A percentile compares a stretch with the other conserved stretches of the same genome.
Conservation (phyloP, 495 filamentous ascomycete species). For the Chaetomium tenue region DNA sequence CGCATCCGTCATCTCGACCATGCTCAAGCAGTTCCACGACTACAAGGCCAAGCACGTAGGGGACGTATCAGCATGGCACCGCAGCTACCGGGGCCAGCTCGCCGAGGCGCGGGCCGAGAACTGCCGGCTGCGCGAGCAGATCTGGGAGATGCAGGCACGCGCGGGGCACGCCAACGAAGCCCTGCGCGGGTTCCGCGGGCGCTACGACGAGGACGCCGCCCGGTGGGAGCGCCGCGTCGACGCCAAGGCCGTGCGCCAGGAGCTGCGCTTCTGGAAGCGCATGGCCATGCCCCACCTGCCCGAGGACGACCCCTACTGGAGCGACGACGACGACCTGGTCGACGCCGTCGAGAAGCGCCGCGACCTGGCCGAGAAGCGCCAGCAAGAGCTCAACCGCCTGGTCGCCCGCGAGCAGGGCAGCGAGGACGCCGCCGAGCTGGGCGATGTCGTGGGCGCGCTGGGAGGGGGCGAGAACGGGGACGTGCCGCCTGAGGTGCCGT, state of each 20-base stretch:
- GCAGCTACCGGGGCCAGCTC: constrained; percentile 55
- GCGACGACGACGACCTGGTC: constrained; percentile 56
- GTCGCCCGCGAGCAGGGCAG: constrained; percentile 43
- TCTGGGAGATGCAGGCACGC: constrained; percentile 56
- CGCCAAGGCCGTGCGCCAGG: constrained; percentile 45
- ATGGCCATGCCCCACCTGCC: constrained; percentile 52
- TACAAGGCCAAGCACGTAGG: constrained; percentile 53
- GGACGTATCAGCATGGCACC: constrained; percentile 55
- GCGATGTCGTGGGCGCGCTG: constrained; percentile 5
- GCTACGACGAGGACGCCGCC: constrained; percentile 47
- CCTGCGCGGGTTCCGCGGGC: constrained; percentile 49
- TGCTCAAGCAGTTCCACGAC: constrained; percentile 53
- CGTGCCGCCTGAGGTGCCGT: constrained; percentile 19
- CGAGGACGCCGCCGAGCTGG: constrained; percentile 24
- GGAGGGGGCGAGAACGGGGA: constrained; percentile 21
- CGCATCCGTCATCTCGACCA: constrained; percentile 45
- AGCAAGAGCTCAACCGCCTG: constrained; percentile 39
- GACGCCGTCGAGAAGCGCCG: constrained; percentile 53
- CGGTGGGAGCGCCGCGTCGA: constrained; percentile 49
- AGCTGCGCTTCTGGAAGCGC: constrained; percentile 56
- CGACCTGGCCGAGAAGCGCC: constrained; percentile 46
- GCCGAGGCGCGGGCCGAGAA: constrained; percentile 58
- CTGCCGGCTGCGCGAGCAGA: constrained; percentile 53
- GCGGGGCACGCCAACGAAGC: constrained; percentile 50
- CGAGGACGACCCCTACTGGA: constrained; percentile 54